Conservation (phyloP, 1,284 basidiomycete genomes). For the Moesziomyces parantarcticus region DNA sequence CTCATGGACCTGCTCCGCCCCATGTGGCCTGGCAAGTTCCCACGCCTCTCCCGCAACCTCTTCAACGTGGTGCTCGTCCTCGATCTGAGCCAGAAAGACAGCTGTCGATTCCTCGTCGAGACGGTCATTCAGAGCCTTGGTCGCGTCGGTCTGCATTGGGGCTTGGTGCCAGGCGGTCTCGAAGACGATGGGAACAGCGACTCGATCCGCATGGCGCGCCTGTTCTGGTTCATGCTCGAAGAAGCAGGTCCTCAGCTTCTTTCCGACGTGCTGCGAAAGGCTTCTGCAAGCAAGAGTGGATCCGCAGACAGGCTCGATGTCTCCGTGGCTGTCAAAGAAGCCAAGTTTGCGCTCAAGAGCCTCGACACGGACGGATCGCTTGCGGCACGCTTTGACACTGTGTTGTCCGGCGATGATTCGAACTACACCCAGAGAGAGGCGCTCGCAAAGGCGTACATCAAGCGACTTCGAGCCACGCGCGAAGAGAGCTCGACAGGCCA, state of each 20-base stretch:
- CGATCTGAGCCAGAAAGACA: conserved; percentile 52
- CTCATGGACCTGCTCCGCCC: conserved; percentile 52
- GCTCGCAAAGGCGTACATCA: conserved; percentile 33
- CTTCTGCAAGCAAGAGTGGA: conserved; percentile 14
- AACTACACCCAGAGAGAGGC: conserved; percentile 16
- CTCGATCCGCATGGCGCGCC: conserved; percentile 40
- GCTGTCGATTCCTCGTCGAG: conserved; percentile 52
- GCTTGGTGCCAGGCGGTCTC: conserved; percentile 55
- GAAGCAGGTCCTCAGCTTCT: conserved; percentile 21
- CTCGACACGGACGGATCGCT: conserved; percentile 18
- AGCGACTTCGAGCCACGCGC: conserved; percentile 38
- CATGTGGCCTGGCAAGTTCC: conserved; percentile 58
- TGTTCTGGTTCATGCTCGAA: conserved; percentile 55
- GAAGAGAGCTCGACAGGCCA: conserved; percentile 61
- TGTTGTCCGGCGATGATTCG: conserved; percentile 10
- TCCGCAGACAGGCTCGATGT: conserved; percentile 24
- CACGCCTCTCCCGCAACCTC: conserved; percentile 55
- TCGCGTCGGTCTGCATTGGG: conserved; percentile 58
- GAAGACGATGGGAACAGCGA: conserved; percentile 31
- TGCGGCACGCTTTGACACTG: conserved; percentile 9
- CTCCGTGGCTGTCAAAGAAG: conserved; percentile 34
- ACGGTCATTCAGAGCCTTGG: conserved; percentile 45
- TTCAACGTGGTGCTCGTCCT: conserved; percentile 63
- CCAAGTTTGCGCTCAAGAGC: conserved; percentile 28
- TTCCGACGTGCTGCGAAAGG: conserved; percentile 41